A percentile compares a stretch with the other conserved stretches of the same genome.
phyloP scores from a whole-genome alignment of 2,329 filamentous ascomycete species.

The Herpotrichia juniperi region DNA sequence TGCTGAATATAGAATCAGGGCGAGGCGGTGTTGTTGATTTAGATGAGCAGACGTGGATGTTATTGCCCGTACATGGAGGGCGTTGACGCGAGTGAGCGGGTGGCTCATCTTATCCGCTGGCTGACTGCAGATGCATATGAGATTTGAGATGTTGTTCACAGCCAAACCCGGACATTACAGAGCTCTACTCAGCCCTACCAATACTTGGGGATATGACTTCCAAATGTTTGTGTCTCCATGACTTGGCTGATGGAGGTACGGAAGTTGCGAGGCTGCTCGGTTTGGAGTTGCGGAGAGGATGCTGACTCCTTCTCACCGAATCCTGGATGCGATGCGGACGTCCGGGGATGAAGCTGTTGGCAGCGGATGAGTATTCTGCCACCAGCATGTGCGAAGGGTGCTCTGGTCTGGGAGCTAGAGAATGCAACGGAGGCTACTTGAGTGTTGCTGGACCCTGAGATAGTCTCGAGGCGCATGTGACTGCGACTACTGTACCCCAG shows the following conservation, averaged over 20 bases:
- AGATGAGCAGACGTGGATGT: slow-evolving; percentile 11
- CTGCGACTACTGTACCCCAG: slow-evolving; percentile 43
- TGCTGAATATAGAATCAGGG: slow-evolving; percentile 15
- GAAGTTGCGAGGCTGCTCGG: not conserved
- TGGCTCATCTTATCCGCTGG: slow-evolving; percentile 28
- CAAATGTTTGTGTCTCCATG: slow-evolving; percentile 2
- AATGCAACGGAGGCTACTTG: slow-evolving; percentile 25
- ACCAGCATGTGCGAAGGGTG: not conserved
- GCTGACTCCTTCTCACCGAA: slow-evolving; percentile 9
- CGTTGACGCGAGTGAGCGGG: slow-evolving; percentile 18
- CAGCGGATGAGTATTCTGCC: not conserved
- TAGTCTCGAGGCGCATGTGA: slow-evolving; percentile 28
- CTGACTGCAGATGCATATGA: slow-evolving; percentile 38
- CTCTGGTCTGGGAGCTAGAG: slow-evolving; percentile 27
- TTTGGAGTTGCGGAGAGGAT: not conserved
- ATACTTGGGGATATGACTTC: not conserved
- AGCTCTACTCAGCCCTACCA: slow-evolving; percentile 37
- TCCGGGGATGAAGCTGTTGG: slow-evolving; percentile 4
- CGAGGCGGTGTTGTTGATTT: slow-evolving; percentile 9
- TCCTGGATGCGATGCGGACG: slow-evolving; percentile 6
- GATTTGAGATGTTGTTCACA: slow-evolving; percentile 3
- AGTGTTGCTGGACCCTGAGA: slow-evolving; percentile 33
- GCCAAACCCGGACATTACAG: slow-evolving; percentile 23
- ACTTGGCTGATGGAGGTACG: slow-evolving; percentile 1
- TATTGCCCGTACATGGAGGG: slow-evolving; percentile 11